Evolutionary conservation across 768 basidiomycete genomes (phyloP).

Genomic region (Coprinellus micaceus): DNA sequence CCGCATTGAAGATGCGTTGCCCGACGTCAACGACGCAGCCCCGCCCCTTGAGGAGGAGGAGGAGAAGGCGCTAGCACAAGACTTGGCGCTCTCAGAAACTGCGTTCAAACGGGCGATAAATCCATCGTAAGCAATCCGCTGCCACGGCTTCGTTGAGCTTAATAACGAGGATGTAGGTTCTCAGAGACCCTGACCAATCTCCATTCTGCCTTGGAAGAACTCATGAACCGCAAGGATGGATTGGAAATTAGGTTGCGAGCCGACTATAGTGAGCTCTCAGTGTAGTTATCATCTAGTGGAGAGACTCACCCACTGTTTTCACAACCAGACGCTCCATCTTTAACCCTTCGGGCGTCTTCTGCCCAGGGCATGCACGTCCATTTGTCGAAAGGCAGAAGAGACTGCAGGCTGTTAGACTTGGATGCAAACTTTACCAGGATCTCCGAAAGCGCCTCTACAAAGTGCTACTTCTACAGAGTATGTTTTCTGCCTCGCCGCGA

Average conservation of each 20-base stretch:
- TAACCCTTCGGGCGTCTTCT: conserved; percentile 67
- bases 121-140: conserved; percentile 48
- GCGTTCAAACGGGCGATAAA: conserved; percentile 57
- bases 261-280: conserved; percentile 45
- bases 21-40: conserved; percentile 14
- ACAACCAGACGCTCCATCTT: conserved; percentile 58
- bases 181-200: conserved; percentile 50
- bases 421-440: conserved; percentile 54
- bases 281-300: neutral
- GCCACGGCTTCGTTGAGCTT: neutral
- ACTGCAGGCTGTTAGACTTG: conserved; percentile 44
- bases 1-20: conserved; percentile 52
- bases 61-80: conserved; percentile 4
- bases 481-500: conserved; percentile 11
- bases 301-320: neutral
- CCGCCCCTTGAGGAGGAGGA: conserved; percentile 12
- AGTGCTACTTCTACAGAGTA: conserved; percentile 66
- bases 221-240: conserved; percentile 43
- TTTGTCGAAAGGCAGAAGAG: conserved; percentile 60
- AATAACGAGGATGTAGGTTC: conserved; percentile 42
- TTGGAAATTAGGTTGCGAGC: conserved; percentile 54
- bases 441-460: conserved; percentile 62
- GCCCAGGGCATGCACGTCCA: conserved; percentile 76
- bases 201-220: conserved; percentile 43
- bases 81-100: conserved; percentile 6